phyloP scores from a whole-genome alignment of 2,329 filamentous ascomycete species.

The Ophiosphaerella herpotricha region DNA sequence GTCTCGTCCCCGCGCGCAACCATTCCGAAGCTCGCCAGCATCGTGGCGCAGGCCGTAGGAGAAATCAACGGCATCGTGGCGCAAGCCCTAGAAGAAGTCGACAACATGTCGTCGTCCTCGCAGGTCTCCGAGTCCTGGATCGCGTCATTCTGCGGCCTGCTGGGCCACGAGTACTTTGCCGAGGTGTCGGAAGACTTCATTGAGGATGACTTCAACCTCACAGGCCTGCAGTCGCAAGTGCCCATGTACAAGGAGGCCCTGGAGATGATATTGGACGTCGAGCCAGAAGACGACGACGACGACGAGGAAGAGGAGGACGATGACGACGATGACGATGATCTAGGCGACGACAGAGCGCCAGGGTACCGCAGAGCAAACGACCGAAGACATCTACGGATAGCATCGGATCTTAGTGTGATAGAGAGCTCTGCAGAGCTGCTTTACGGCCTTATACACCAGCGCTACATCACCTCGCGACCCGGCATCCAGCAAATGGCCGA shows the following conservation, averaged over 20 bases:
- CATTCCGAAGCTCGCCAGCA: slow-evolving; percentile 18
- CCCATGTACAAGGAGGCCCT: slow-evolving; percentile 99
- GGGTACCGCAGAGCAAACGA: slow-evolving; percentile 51
- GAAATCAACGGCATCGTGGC: slow-evolving; percentile 43
- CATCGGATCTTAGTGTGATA: slow-evolving; percentile 91
- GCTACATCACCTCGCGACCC: slow-evolving; percentile 94
- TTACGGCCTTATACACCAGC: slow-evolving; percentile 96
- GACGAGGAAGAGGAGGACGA: slow-evolving; percentile 76
- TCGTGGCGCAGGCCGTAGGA: slow-evolving; percentile 14
- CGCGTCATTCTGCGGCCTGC: slow-evolving; percentile 90
- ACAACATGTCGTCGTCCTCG: slow-evolving; percentile 60
- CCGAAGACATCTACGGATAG: slow-evolving; percentile 81
- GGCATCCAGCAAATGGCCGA: slow-evolving; percentile 99
- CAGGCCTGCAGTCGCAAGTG: slow-evolving; percentile 90
- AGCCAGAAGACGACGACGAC: slow-evolving; percentile 89
- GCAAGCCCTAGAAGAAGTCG: slow-evolving; percentile 3
- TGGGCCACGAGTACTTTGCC: slow-evolving; percentile 98
- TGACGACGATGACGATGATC: slow-evolving; percentile 55
- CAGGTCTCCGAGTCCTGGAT: slow-evolving; percentile 89
- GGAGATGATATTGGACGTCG: slow-evolving; percentile 99
- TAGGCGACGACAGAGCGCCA: slow-evolving; percentile 62
- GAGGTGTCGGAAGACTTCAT: slow-evolving; percentile 99
- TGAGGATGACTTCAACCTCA: slow-evolving; percentile 99
- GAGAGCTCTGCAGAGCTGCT: slow-evolving; percentile 98
- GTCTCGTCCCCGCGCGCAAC: slow-evolving; percentile 21